Base-by-base conservation (phyloP, 2,329 filamentous ascomycete species). In the Fusarium phyllophilum region DNA sequence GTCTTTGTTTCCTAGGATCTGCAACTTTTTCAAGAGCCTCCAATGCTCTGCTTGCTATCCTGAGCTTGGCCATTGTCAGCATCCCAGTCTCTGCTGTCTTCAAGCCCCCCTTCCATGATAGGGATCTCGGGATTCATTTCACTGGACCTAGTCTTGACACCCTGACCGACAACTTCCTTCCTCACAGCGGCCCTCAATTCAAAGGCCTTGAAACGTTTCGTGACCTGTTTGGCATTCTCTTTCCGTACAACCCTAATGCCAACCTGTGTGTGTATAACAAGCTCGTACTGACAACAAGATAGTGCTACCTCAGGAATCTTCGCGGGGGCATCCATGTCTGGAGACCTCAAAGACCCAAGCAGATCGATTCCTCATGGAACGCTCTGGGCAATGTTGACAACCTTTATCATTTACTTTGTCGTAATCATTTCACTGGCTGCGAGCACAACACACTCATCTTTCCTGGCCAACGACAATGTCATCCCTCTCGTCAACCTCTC, bases 251-350 rank as follows among this genome's bases (percentile, higher is more conserved):
- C 5, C 42, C 51, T 33, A 17, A 52, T 44, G 14, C 46, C 15
- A 34, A 31, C 41, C n/a, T 8, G 46, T 15, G 17, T 33, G 14
- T 29, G 26, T 51, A 15, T 24, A 24, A 15, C 15, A 29, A 20
- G 15, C n/a, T 33, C 10, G 4, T 51, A 41, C 58, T 72, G 22
- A 70, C 70, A 46, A 18, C 11, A 14, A 15, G 54, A 15, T 20
- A 84, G 82, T 42, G 86, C 87, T 29, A 89, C 87, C 3, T 88
- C 84, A 6, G 87, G 88, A 31, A 90, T 89, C 70, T 89, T 89
- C 80, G 87, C 90, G 67, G 95, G 95, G 24, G 94, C 94, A 12
- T 96, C 93, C 75, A 97, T 97, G 94, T 97, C 94, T 13, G 94
- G 94, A 24, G 94, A 97, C 79, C 82, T 97, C 56, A 92, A 89